Conservation (phyloP, 2,329 filamentous ascomycete genomes). For the Cladosporium cucumerinum region DNA sequence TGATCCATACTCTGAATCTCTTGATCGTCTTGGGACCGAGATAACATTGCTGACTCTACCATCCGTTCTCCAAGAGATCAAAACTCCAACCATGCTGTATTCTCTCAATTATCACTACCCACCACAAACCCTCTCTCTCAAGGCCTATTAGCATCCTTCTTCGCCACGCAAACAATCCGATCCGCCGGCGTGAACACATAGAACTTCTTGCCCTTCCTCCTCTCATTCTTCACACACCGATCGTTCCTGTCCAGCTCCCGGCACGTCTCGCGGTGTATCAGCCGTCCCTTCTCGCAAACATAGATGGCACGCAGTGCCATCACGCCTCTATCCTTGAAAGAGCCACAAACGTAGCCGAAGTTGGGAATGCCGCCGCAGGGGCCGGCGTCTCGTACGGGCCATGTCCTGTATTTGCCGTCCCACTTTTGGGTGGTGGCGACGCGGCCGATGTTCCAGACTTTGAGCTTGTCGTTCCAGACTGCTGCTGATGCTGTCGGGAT, state of each 20-base stretch:
- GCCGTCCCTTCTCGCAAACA: background rate
- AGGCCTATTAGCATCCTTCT: background rate
- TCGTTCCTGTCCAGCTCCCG: background rate
- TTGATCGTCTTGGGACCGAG: background rate
- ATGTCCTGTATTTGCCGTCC: background rate
- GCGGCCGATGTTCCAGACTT: constrained; percentile 3
- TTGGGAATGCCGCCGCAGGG: background rate
- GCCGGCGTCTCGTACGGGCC: background rate
- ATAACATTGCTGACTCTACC: background rate
- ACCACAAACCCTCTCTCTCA: background rate
- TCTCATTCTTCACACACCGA: constrained; percentile 1
- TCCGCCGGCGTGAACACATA: background rate
- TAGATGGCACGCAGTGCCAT: constrained; percentile 1
- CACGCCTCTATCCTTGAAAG: background rate
- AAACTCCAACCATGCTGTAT: background rate
- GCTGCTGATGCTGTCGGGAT: background rate
- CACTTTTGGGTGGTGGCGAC: background rate
- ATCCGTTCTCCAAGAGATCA: background rate
- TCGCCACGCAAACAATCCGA: background rate
- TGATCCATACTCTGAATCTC: background rate
- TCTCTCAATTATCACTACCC: no score
- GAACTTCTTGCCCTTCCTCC: background rate
- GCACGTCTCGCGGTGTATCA: background rate
- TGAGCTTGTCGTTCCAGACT: background rate
- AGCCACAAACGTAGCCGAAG: background rate